Evolutionary conservation across 169 alveolate genomes (phyloP), one percentile per base, ranked within the genome.

Genomic region (Miamiensis avidus): DNA sequence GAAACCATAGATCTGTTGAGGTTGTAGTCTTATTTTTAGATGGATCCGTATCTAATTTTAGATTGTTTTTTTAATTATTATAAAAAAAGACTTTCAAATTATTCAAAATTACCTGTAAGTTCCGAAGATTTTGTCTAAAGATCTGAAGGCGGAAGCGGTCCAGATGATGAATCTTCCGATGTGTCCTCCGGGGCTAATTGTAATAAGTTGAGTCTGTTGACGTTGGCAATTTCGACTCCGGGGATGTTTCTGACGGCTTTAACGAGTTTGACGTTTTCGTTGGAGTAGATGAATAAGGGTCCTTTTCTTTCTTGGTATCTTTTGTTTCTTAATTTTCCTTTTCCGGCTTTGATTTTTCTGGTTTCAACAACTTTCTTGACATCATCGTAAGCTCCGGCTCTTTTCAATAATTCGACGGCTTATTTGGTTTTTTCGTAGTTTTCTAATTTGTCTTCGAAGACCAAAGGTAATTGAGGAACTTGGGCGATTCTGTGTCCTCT

Each of bases 151-250:
- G 76, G 96, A 93, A 91, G 97, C 97, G 74, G 99, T 97, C 98
- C 98, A 99, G 94, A 99, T 92, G 78, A 98, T 90, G 91, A 99
- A 95, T 89, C 99, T 98, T 82, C 99, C 99, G 81, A 99, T 93
- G 81, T 98, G 95, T 79, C 99, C 99, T 78, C 99, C 99, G 99
- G 99, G 78, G 99, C 99, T 87, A 99, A 96, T 94, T 97, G 97
- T 87, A 99, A 97, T 87, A 99, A 96, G 93, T 98, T 99, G 77
- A 99, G 93, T 89, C 99, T 97, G 89, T 97, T 99, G 30, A 99
- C 99, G 74, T 95, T 90, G 95, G 98, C 94, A 34, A 97, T 95
- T 74, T 98, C 99, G 78, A 99, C 99, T 72, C 99, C 90, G 72
- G 99, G 99, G 86, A 99, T 96, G 96, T 99, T 99, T 93, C 99